Conservation (phyloP, 1,139 yeast species). For the Sugiyamaella xylanicola region DNA sequence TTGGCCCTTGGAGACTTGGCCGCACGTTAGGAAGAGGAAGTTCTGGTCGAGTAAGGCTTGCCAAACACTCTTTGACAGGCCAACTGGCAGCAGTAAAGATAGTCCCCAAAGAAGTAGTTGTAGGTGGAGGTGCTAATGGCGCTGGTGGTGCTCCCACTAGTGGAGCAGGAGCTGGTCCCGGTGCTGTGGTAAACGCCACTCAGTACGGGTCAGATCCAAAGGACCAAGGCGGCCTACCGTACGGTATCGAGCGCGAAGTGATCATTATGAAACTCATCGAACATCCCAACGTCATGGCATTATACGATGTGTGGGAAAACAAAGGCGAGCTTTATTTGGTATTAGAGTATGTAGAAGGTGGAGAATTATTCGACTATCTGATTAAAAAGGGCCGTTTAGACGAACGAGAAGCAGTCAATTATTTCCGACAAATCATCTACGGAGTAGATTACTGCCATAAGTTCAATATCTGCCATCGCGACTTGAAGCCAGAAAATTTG, state of each 20-base stretch:
- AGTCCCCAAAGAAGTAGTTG: constrained; percentile 73
- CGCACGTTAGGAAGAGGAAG: constrained; percentile 94
- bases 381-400: constrained; percentile 86
- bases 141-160: constrained; percentile 26
- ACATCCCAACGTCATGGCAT: constrained; percentile 93
- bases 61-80: constrained; percentile 81
- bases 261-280: constrained; percentile 87
- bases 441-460: constrained; percentile 95
- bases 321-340: constrained; percentile 84
- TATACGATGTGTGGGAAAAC: constrained; percentile 98
- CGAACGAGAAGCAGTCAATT: constrained; percentile 85
- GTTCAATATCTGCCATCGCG: constrained; percentile 89
- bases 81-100: constrained; percentile 96
- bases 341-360: constrained; percentile 95
- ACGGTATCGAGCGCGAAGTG: constrained; percentile 95
- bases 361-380: constrained; percentile 89
- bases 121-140: constrained; percentile 34
- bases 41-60: constrained; percentile 90
- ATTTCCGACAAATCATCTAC: constrained; percentile 86
- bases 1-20: constrained; percentile 98
- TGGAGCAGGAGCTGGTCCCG: not conserved
- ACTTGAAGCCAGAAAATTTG: constrained; percentile 91
- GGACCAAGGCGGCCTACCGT: constrained; percentile 68
- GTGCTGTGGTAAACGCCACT: constrained; percentile 3
- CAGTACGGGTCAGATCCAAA: constrained; percentile 33